These are phyloP conservation scores for Coemansia sp. DNA, from an alignment of 192 early-diverging fungal species.

Conservation along the genomic window DNA sequence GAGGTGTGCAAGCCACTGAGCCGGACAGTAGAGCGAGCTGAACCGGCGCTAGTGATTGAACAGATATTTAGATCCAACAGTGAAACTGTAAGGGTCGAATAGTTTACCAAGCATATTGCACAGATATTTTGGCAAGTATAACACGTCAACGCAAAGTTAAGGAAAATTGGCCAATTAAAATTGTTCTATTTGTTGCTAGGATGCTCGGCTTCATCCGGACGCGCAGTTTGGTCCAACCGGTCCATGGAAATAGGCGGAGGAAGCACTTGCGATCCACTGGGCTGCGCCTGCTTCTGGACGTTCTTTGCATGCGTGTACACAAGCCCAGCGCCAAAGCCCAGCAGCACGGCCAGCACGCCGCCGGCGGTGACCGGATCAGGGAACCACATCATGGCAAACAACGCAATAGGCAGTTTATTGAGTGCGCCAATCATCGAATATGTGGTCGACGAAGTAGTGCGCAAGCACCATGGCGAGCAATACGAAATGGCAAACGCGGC, in stretches of 20 bases:
- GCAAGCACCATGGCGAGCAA: constrained; percentile 63
- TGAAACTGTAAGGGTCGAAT: too few species aligned
- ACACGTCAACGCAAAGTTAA: constrained; percentile 6
- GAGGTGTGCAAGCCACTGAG: too few species aligned
- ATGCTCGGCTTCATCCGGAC: background rate
- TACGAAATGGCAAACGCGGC: constrained; percentile 92
- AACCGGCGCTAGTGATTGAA: too few species aligned
- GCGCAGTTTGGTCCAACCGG: constrained; percentile 19
- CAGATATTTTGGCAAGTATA: background rate
- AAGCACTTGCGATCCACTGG: constrained; percentile 46
- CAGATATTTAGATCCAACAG: too few species aligned
- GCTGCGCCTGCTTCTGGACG: constrained; percentile 56
- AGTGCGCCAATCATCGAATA: constrained; percentile 98
- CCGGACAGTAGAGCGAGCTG: too few species aligned
- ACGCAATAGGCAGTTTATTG: constrained; percentile 95
- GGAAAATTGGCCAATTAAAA: background rate
- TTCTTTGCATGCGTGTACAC: constrained; percentile 77
- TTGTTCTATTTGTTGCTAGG: constrained; percentile 19
- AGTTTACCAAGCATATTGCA: too few species aligned
- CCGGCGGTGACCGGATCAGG: constrained; percentile 80
- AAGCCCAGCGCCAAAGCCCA: constrained; percentile 79
- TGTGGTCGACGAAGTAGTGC: constrained; percentile 71
- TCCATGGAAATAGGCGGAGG: constrained; percentile 54
- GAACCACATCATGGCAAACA: constrained; percentile 95
- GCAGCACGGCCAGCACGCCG: constrained; percentile 80